A percentile compares a stretch with the other conserved stretches of the same genome.
These are phyloP conservation scores for Agrocybe pediades DNA, from an alignment of 768 basidiomycete species.

Conservation along the genomic window DNA sequence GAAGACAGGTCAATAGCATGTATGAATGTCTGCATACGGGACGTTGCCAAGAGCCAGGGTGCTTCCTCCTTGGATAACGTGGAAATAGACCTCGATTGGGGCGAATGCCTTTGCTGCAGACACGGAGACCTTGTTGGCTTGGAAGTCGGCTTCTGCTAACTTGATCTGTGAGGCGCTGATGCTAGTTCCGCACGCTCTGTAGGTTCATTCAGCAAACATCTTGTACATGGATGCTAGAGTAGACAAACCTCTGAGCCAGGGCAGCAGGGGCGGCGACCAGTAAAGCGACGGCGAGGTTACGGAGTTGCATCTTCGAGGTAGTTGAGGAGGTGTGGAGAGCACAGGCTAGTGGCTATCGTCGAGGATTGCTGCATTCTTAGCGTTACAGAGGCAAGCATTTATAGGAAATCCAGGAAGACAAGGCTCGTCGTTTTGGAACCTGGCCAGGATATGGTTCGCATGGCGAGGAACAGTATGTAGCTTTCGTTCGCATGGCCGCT, in stretches of 20 bases:
- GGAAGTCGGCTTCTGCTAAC: slow-evolving; percentile 42
- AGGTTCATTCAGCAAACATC: neutral
- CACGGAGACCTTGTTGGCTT: slow-evolving; percentile 36
- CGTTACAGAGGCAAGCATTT: neutral
- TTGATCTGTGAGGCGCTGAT: slow-evolving; percentile 35
- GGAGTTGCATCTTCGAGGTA: slow-evolving; percentile 3
- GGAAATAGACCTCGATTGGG: slow-evolving; percentile 36
- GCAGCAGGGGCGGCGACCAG: slow-evolving; percentile 29
- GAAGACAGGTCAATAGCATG: neutral
- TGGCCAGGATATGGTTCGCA: neutral
- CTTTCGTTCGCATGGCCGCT: neutral
- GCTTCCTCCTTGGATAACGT: slow-evolving; percentile 33
- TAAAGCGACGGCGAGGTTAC: slow-evolving; percentile 17
- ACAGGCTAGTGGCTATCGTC: no score
- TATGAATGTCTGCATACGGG: slow-evolving; percentile 31
- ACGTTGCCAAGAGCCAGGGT: slow-evolving; percentile 40
- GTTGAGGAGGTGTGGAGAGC: neutral
- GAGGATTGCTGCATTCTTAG: neutral
- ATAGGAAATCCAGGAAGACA: neutral
- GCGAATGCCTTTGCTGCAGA: slow-evolving; percentile 14
- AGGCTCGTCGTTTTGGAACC: neutral
- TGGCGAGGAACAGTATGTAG: neutral
- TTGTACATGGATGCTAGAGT: neutral
- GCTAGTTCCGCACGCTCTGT: slow-evolving; percentile 39
- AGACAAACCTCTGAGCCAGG: slow-evolving; percentile 29